Evolutionary conservation across 139 green algal species (phyloP), one percentile per base, ranked within the genome.

Genomic region (Ulvella scutata): DNA sequence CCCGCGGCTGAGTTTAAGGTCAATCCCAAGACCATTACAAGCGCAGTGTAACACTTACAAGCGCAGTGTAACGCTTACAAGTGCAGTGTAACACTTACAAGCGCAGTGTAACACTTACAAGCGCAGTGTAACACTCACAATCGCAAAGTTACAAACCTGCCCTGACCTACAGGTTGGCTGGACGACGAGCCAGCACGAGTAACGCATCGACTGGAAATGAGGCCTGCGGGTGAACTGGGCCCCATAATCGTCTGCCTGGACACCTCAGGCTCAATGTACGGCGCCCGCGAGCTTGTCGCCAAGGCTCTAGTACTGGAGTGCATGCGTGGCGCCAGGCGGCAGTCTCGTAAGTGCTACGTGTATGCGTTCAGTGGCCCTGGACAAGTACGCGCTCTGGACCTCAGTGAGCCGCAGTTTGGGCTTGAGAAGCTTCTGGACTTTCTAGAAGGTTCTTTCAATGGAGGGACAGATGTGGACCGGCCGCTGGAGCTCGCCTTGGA

Each of bases 231-330:
- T 4, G 92, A 96, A 80, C 81, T 91, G 75, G 92, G 92, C 0
- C 92, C 92, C 39, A 96, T 97, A 84, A 94, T 97, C 60, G 77
- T 94, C 51, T 97, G 92, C 78, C 82, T 97, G 21, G 92, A 97
- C 81, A 97, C 92, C 31, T 84, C 61, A 37, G 85, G 83, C 43
- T 85, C 78, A 13, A 92, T 92, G 87, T 43, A 79, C 0, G 91
- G 91, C 3, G 82, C 83, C 3, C 82, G 91, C 0, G 92, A 96
- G 81, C 87, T 82, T 6, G 91, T 97, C 44, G 92, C 92, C 44
- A 97, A 97, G 82, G 92, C 92, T 10, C 79, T 96, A 20, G 90
- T 89, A 3, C 85, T 97, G 37, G 92, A 96, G 81, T 95, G 87
- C 84, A 84, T 96, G 82, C 79, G 92, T 0, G 89, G 89, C 2